Conservation (phyloP, 331 rosid genomes). For the Phaseolus coccineus region DNA sequence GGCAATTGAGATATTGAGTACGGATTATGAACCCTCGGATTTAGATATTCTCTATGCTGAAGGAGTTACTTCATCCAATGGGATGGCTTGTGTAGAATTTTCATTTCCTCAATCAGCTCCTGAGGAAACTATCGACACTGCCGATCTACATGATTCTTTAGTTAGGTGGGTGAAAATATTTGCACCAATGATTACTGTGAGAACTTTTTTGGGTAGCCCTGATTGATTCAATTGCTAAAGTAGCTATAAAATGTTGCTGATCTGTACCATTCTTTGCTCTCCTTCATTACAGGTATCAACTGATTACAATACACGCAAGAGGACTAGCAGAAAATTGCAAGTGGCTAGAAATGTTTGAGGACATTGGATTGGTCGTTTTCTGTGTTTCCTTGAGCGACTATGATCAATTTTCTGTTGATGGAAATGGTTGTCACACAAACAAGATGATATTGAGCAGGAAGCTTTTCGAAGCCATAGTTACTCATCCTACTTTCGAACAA, state of each 20-base stretch:
- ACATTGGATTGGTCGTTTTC: slow-evolving; percentile 72
- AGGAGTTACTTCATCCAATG: slow-evolving; percentile 97
- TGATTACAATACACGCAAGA: slow-evolving; percentile 82
- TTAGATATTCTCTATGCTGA: slow-evolving; percentile 92
- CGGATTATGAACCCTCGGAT: slow-evolving; percentile 93
- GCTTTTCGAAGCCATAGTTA: slow-evolving; percentile 79
- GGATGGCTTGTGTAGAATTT: slow-evolving; percentile 91
- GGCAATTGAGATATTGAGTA: slow-evolving; percentile 84
- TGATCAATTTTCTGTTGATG: slow-evolving; percentile 72
- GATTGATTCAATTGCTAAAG: slow-evolving; percentile 1
- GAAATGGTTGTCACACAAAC: slow-evolving; percentile 73
- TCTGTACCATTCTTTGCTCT: slow-evolving; percentile 35
- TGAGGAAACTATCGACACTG: slow-evolving; percentile 62
- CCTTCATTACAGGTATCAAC: slow-evolving; percentile 77
- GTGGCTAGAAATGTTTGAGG: slow-evolving; percentile 95
- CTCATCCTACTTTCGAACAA: slow-evolving; percentile 88
- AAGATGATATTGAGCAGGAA: slow-evolving; percentile 80
- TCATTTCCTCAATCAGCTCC: slow-evolving; percentile 81
- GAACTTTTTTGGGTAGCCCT: slow-evolving; percentile 16
- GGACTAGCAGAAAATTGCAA: slow-evolving; percentile 76
- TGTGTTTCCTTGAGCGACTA: slow-evolving; percentile 88
- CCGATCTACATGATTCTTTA: slow-evolving; percentile 70
- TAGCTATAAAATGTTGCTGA: slow-evolving; percentile 21
- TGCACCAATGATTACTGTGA: slow-evolving; percentile 12
- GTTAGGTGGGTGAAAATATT: slow-evolving; percentile 65